A percentile compares a stretch with the other conserved stretches of the same genome.
Evolutionary conservation across 2,329 filamentous ascomycete genomes (phyloP).

Genomic region (Lachnellula suecica): DNA sequence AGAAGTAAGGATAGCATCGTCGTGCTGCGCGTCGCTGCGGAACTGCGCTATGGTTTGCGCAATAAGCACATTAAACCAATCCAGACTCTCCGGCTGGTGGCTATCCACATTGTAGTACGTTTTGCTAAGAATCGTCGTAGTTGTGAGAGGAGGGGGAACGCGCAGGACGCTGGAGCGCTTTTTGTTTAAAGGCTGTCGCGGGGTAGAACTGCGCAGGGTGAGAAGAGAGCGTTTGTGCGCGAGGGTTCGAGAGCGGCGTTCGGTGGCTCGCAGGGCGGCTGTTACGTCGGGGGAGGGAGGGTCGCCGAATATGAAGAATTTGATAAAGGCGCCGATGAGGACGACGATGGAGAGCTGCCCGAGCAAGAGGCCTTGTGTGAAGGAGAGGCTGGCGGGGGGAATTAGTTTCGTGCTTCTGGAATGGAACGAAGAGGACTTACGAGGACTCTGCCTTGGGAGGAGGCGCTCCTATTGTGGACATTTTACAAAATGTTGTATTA

Average conservation of each 20-base stretch:
- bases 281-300: slow-evolving; percentile 80
- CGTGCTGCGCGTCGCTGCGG: slow-evolving; percentile 84
- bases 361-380: slow-evolving; percentile 89
- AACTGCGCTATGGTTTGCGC: slow-evolving; percentile 97
- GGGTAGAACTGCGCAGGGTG: slow-evolving; percentile 48
- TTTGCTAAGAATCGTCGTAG: slow-evolving; percentile 91
- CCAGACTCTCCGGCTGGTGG: slow-evolving; percentile 92
- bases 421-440: slow-evolving; percentile 31
- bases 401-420: slow-evolving; percentile 1
- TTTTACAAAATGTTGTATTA: slow-evolving; percentile 4
- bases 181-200: slow-evolving; percentile 44
- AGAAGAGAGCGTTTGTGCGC: slow-evolving; percentile 75
- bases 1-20: slow-evolving; percentile 84
- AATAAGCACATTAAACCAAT: slow-evolving; percentile 98
- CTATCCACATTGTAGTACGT: slow-evolving; percentile 97
- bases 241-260: slow-evolving; percentile 70
- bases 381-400: slow-evolving; percentile 64
- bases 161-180: slow-evolving; percentile 73
- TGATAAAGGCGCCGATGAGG: slow-evolving; percentile 92
- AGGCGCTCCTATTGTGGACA: slow-evolving; percentile 17
- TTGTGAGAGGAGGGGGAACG: slow-evolving; percentile 74
- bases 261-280: slow-evolving; percentile 71
- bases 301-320: slow-evolving; percentile 99
- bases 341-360: slow-evolving; percentile 92
- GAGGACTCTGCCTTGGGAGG: slow-evolving; percentile 37